A percentile compares a stretch with the other conserved stretches of the same genome.
Evolutionary conservation across 83 land plant genomes (phyloP).

Genomic region (Thuja plicata): DNA sequence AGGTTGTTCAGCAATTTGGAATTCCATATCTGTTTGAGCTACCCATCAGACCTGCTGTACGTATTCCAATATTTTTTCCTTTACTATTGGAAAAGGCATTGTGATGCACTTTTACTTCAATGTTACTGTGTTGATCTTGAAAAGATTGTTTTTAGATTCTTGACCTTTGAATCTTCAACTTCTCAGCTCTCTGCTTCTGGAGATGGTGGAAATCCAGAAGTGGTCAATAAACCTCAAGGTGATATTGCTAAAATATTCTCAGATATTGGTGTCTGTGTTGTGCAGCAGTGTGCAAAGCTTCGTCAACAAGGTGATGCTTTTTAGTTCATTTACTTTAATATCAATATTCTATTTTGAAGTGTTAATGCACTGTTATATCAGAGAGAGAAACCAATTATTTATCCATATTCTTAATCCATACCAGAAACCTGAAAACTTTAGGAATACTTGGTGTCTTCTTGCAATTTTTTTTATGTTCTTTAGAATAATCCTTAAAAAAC

Average conservation of each 20-base stretch:
- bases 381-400: background rate
- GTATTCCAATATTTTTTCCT: conserved; percentile 14
- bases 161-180: background rate
- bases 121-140: background rate
- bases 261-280: conserved; percentile 89
- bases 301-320: conserved; percentile 79
- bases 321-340: background rate
- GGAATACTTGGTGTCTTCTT: background rate
- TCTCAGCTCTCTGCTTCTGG: conserved; percentile 96
- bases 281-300: conserved; percentile 98
- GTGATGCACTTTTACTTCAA: background rate
- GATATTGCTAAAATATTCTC: conserved; percentile 85
- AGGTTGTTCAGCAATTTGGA: conserved; percentile 98
- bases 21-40: conserved; percentile 94
- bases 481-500: background rate
- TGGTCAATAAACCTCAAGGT: conserved; percentile 82
- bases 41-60: conserved; percentile 88
- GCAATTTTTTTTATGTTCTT: background rate
- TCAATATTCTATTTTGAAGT: background rate
- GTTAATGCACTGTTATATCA: background rate
- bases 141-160: conserved; percentile 4
- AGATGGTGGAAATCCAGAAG: conserved; percentile 97
- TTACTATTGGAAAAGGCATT: background rate
- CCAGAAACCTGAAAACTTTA: background rate
- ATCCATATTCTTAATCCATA: background rate